Conservation (phyloP, 2,329 filamentous ascomycete species). For the Epichloe aotearoae region DNA sequence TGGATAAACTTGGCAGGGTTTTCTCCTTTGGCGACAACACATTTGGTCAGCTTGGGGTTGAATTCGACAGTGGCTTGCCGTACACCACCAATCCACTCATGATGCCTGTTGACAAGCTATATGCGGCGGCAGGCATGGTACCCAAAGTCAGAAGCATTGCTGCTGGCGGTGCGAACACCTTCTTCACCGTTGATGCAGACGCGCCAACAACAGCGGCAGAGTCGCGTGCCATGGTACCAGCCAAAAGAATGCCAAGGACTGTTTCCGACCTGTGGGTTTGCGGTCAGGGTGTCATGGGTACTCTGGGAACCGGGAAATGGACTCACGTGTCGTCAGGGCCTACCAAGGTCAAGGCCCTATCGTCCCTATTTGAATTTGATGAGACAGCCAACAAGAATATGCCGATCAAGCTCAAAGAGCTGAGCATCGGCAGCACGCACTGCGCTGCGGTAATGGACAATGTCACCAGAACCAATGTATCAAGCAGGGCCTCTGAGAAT, state of each 20-base stretch:
- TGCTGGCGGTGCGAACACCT: conserved; percentile 77
- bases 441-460: conserved; percentile 75
- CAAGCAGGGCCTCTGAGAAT: conserved; percentile 38
- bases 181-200: conserved; percentile 71
- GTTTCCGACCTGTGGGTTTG: conserved; percentile 66
- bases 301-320: conserved; percentile 77
- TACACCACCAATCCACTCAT: conserved; percentile 57
- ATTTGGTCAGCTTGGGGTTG: conserved; percentile 80
- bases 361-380: conserved; percentile 76
- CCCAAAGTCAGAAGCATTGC: conserved; percentile 64
- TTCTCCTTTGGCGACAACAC: conserved; percentile 89
- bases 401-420: conserved; percentile 62
- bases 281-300: conserved; percentile 73
- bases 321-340: conserved; percentile 71
- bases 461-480: conserved; percentile 50
- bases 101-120: conserved; percentile 59
- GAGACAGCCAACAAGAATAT: conserved; percentile 53
- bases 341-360: conserved; percentile 70
- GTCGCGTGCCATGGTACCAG: conserved; percentile 14
- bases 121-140: conserved; percentile 48
- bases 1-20: conserved; percentile 62
- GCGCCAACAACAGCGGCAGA: conserved; percentile 21
- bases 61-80: conserved; percentile 47
- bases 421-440: conserved; percentile 71
- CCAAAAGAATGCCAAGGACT: conserved; percentile 19